These are phyloP conservation scores for Ophiostoma ulmi DNA, from an alignment of 2,329 filamentous ascomycete species.

Conservation along the genomic window DNA sequence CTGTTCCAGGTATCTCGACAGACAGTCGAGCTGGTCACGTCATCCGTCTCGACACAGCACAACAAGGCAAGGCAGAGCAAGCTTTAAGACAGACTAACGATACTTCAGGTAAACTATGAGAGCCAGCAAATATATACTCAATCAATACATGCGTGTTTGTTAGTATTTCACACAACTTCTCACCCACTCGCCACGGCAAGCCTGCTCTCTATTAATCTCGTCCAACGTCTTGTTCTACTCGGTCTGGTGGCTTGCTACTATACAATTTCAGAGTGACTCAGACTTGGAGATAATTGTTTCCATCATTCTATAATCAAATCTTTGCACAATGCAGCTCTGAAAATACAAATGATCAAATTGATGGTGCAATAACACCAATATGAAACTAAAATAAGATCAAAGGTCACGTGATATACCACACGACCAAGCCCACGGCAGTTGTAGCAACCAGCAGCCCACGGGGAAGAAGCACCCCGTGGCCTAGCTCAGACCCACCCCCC, in stretches of 20 bases:
- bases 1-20: not conserved
- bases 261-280: too few species aligned
- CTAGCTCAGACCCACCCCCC: not conserved
- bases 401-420: not conserved
- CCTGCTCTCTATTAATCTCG: not conserved
- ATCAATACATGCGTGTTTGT: too few species aligned
- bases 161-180: not conserved
- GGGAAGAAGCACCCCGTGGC: not conserved
- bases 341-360: too few species aligned
- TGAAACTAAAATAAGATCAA: not conserved
- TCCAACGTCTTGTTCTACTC: not conserved
- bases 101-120: too few species aligned
- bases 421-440: not conserved
- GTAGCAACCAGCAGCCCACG: not conserved
- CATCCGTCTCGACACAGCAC: not conserved
- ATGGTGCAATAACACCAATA: not conserved
- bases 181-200: not conserved
- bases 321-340: too few species aligned
- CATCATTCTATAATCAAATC: too few species aligned
- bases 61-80: too few species aligned
- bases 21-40: not conserved
- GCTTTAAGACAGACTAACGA: too few species aligned
- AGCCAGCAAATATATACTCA: too few species aligned
- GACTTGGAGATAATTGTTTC: too few species aligned
- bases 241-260: not conserved